Base-by-base conservation (phyloP, 2,329 filamentous ascomycete species). In the Teratosphaeria destructans region DNA sequence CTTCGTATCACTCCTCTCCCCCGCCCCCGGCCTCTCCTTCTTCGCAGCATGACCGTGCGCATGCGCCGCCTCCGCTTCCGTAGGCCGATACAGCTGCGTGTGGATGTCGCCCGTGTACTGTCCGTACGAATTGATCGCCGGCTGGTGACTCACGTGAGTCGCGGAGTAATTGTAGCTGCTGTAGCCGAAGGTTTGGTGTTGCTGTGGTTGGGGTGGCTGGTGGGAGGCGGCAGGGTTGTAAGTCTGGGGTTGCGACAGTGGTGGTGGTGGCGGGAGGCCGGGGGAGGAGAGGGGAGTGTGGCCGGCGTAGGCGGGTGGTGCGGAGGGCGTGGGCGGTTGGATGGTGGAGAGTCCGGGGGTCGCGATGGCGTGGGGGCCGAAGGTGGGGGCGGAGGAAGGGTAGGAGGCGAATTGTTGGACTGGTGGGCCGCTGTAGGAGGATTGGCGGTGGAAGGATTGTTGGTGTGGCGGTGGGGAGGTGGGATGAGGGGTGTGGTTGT, bases 51-150 rank as follows among this genome's bases (percentile, higher is more conserved):
- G 19, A 32, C 26, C 10, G 12, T 26, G 72, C 49, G 79, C 78
- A 39, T 78, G 75, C n/a, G 64, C 63, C 43, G 75, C 73, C 71
- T 89, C 87, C 5, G 75, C 74, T 71, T 88, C 85, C 5, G 83
- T 86, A 1, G 88, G 88, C 58, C 83, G 75, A 69, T 90, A 91
- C 19, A 84, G 74, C 71, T 90, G 87, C 67, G 84, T 81, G 67
- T 91, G 88, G 52, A 90, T 74, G 7, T 74, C 71, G 23, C 66
- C 69, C 3, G 58, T 62, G 61, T 86, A 88, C 3, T 69, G 69
- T 6, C 75, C 72, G 19, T 66, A 60, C 19, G 63, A 58, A n/a
- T 65, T 66, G 5, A 65, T 57, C 10, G 59, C 61, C 3, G 58
- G 27, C 4, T 60, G 62, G 59, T 65, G 66, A 26, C 65, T 66